Evolutionary conservation across 306 rosid species (phyloP).

Genomic region (Arachis stenosperma): DNA sequence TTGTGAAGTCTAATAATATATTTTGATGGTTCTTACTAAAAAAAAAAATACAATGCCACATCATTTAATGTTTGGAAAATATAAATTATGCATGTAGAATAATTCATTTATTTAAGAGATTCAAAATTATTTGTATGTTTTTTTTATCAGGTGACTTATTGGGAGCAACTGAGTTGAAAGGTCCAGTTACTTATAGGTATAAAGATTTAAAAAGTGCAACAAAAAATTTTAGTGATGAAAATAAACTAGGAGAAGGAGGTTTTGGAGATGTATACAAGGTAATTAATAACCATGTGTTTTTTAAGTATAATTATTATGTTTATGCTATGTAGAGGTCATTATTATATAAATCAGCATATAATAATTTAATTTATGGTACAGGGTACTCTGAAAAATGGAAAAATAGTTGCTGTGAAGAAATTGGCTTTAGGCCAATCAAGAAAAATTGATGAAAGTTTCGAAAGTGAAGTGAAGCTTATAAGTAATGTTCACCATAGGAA

Average conservation of each 20-base stretch:
- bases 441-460: constrained; percentile 56
- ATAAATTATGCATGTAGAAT: not conserved
- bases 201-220: constrained; percentile 71
- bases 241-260: constrained; percentile 79
- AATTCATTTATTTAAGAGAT: not conserved
- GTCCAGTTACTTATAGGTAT: constrained; percentile 56
- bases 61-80: constrained; percentile 17
- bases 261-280: constrained; percentile 81
- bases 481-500: constrained; percentile 77
- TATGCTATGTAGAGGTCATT: not conserved
- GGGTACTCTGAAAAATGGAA: constrained; percentile 74
- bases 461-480: constrained; percentile 72
- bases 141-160: constrained; percentile 55
- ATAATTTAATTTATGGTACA: constrained; percentile 25
- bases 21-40: constrained; percentile 18
- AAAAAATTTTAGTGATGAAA: constrained; percentile 55
- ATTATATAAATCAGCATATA: not conserved
- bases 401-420: constrained; percentile 71
- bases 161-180: constrained; percentile 70
- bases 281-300: not conserved
- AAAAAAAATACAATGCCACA: constrained; percentile 1
- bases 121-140: not conserved
- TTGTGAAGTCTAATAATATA: not conserved
- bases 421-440: constrained; percentile 48
- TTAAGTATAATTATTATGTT: too few relatives aligned